These are phyloP conservation scores for Harringtonia lauricola DNA, from an alignment of 2,329 filamentous ascomycete species.

Conservation along the genomic window DNA sequence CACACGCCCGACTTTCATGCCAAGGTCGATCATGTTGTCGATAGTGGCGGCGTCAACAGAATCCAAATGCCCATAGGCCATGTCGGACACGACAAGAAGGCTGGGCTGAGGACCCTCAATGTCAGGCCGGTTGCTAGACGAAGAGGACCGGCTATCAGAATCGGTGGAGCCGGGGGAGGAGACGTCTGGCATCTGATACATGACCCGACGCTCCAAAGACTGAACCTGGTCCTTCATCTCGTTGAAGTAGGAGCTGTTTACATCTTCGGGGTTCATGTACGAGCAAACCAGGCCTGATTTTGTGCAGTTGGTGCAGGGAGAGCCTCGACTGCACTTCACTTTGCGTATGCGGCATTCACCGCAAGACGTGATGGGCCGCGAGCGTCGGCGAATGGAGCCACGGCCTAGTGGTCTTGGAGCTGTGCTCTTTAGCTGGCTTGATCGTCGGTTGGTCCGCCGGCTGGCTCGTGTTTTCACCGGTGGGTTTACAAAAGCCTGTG, in stretches of 20 bases:
- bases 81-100: neutral
- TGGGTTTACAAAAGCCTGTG: no score
- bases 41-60: conserved; percentile 16
- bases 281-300: conserved; percentile 44
- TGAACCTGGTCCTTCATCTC: conserved; percentile 74
- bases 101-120: neutral
- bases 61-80: no score
- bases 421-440: no score
- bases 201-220: conserved; percentile 56
- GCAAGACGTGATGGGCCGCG: conserved; percentile 59
- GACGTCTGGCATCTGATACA: conserved; percentile 25
- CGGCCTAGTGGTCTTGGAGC: no score
- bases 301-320: conserved; percentile 59
- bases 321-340: conserved; percentile 64
- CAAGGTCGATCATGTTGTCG: conserved; percentile 59
- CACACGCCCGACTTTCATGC: conserved; percentile 60
- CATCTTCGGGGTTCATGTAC: conserved; percentile 57
- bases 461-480: neutral
- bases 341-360: conserved; percentile 65
- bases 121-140: no score
- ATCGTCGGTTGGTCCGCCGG: no score
- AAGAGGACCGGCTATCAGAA: no score
- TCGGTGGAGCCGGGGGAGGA: conserved; percentile 5
- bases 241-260: conserved; percentile 58
- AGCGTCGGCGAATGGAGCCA: conserved; percentile 28